Conservation (phyloP, 495 filamentous ascomycete genomes). For the Hypoxylon rickii region DNA sequence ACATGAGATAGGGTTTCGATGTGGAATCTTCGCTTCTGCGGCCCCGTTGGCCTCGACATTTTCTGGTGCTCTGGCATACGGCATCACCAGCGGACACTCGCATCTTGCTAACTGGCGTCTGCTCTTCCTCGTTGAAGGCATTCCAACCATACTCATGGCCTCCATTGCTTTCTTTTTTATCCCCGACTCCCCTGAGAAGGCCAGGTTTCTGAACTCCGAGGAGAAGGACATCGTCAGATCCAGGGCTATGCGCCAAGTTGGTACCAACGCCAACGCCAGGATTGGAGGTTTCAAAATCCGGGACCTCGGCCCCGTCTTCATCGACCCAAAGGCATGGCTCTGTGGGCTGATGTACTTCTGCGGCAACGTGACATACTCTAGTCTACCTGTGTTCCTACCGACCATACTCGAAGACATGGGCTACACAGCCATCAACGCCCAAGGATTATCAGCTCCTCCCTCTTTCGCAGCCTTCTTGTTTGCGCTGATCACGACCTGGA, state of each 20-base stretch:
- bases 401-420: constrained; percentile 80
- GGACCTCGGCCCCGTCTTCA: constrained; percentile 58
- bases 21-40: constrained; percentile 71
- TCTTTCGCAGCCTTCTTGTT: constrained; percentile 73
- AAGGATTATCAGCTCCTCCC: constrained; percentile 78
- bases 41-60: constrained; percentile 79
- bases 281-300: constrained; percentile 57
- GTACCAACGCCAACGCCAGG: constrained; percentile 50
- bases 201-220: constrained; percentile 67
- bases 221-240: constrained; percentile 70
- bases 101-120: constrained; percentile 73
- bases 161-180: constrained; percentile 68
- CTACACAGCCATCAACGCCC: constrained; percentile 68
- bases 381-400: constrained; percentile 78
- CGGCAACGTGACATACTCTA: constrained; percentile 66
- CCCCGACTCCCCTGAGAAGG: constrained; percentile 68
- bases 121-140: constrained; percentile 77
- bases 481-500: constrained; percentile 64
- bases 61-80: constrained; percentile 76
- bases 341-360: constrained; percentile 50
- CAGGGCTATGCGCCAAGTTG: constrained; percentile 62
- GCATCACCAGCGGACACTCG: constrained; percentile 71
- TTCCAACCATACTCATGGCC: constrained; percentile 66
- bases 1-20: constrained; percentile 72
- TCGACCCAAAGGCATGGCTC: constrained; percentile 59